Conservation (phyloP, 2,329 filamentous ascomycete species). For the Diaporthe ilicicola region DNA sequence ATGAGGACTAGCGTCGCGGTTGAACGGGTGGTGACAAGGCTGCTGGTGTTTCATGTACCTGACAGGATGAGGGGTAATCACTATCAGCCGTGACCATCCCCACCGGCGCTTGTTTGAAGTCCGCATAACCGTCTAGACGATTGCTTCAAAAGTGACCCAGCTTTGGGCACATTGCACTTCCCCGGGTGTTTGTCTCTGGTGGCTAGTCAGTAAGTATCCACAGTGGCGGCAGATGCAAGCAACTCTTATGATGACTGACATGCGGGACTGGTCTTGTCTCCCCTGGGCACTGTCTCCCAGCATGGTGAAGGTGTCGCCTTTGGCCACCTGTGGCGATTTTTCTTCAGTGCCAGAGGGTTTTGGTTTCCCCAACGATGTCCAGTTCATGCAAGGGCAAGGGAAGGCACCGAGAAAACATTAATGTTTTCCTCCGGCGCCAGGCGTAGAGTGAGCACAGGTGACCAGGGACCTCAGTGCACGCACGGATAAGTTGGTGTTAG, state of each 20-base stretch:
- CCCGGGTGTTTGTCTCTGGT: background rate
- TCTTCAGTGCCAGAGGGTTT: background rate
- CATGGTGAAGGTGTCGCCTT: background rate
- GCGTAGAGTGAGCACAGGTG: background rate
- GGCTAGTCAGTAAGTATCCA: constrained; percentile 22
- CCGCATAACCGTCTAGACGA: constrained; percentile 18
- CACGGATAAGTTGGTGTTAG: background rate
- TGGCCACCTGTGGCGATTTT: constrained; percentile 1
- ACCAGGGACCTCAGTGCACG: background rate
- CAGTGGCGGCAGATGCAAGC: constrained; percentile 6
- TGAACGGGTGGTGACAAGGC: constrained; percentile 26
- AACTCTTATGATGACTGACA: background rate
- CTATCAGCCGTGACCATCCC: constrained; percentile 20
- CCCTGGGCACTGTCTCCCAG: background rate
- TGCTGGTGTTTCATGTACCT: constrained; percentile 35
- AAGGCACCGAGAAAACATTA: constrained; percentile 21
- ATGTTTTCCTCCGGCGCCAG: background rate
- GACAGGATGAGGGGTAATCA: constrained; percentile 28
- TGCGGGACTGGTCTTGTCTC: background rate
- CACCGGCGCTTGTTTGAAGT: constrained; percentile 30
- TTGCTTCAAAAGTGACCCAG: constrained; percentile 17
- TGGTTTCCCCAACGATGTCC: background rate
- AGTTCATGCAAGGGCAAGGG: constrained; percentile 32
- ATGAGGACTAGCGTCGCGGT: constrained; percentile 23
- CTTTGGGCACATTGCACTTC: constrained; percentile 18